These are phyloP conservation scores for Sambucus nigra DNA, from an alignment of 129 eudicot genomes.

Conservation along the genomic window DNA sequence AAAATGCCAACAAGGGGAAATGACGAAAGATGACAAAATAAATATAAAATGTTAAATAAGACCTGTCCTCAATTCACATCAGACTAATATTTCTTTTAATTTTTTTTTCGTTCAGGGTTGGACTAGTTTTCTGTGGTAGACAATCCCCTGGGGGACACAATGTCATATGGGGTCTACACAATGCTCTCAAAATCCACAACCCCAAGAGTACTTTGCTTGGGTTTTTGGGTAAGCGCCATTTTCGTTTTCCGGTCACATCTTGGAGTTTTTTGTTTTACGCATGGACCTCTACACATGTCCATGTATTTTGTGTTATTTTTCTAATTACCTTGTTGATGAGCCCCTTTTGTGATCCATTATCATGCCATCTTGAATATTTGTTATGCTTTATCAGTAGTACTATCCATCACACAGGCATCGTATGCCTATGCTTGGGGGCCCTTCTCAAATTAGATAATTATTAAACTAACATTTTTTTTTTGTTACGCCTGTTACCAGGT, in stretches of 20 bases:
- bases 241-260: not conserved
- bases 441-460: not conserved
- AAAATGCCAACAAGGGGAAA: too few species aligned
- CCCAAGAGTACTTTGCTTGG: constrained; percentile 67
- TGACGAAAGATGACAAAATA: too few species aligned
- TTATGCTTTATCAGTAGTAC: not conserved
- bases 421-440: not conserved
- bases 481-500: constrained; percentile 36
- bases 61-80: too few species aligned
- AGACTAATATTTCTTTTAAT: not conserved
- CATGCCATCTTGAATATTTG: not conserved
- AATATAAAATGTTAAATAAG: too few species aligned
- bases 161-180: constrained; percentile 88
- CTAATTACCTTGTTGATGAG: not conserved
- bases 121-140: constrained; percentile 89
- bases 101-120: constrained; percentile 53
- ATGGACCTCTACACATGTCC: not conserved
- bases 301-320: not conserved
- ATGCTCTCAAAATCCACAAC: constrained; percentile 84
- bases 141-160: constrained; percentile 99
- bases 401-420: not conserved
- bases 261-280: not conserved
- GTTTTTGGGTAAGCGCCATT: constrained; percentile 52
- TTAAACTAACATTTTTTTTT: not conserved
- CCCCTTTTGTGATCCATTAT: not conserved